Evolutionary conservation across 2,329 filamentous ascomycete genomes (phyloP).

Genomic region (Verticillium tricorpus): DNA sequence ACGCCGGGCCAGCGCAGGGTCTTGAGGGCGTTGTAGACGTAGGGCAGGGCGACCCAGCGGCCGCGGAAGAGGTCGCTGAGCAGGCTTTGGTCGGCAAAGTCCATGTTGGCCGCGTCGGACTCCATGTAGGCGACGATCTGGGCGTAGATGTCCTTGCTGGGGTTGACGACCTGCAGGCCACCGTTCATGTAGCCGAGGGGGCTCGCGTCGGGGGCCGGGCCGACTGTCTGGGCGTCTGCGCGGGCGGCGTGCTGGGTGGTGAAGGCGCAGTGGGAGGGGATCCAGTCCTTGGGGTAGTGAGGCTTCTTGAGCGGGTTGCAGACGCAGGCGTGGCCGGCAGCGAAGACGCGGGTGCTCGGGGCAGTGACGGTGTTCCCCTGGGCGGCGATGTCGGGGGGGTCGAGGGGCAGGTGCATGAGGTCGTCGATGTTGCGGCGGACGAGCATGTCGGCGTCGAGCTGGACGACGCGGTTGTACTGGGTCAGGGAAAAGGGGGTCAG

Average conservation of each 20-base stretch:
- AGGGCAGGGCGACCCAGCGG: slow-evolving; percentile 55
- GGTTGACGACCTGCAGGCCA: slow-evolving; percentile 54
- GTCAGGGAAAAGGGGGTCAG: slow-evolving; percentile 58
- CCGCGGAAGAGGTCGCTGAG: slow-evolving; percentile 50
- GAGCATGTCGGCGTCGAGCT: slow-evolving; percentile 55
- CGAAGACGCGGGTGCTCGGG: slow-evolving; percentile 65
- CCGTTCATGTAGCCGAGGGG: slow-evolving; percentile 51
- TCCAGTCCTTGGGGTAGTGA: slow-evolving; percentile 74
- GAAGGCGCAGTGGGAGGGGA: slow-evolving; percentile 53
- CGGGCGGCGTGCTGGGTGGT: slow-evolving; percentile 47
- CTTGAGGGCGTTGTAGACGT: slow-evolving; percentile 60
- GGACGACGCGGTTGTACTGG: slow-evolving; percentile 75
- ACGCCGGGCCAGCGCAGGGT: slow-evolving; percentile 50
- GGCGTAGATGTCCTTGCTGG: slow-evolving; percentile 40
- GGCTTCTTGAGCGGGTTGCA: slow-evolving; percentile 76
- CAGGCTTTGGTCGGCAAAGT: slow-evolving; percentile 57
- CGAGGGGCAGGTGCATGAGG: slow-evolving; percentile 77
- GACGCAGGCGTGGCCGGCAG: slow-evolving; percentile 77
- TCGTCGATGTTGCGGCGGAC: slow-evolving; percentile 78
- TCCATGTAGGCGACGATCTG: slow-evolving; percentile 49
- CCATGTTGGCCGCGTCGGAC: slow-evolving; percentile 38
- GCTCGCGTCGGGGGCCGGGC: slow-evolving; percentile 35
- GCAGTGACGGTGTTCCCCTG: neutral
- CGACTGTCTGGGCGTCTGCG: slow-evolving; percentile 39
- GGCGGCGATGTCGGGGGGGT: slow-evolving; percentile 32